These are phyloP conservation scores for Globisporangium iwayamae DNA, from an alignment of 352 stramenopile species.

Conservation along the genomic window DNA sequence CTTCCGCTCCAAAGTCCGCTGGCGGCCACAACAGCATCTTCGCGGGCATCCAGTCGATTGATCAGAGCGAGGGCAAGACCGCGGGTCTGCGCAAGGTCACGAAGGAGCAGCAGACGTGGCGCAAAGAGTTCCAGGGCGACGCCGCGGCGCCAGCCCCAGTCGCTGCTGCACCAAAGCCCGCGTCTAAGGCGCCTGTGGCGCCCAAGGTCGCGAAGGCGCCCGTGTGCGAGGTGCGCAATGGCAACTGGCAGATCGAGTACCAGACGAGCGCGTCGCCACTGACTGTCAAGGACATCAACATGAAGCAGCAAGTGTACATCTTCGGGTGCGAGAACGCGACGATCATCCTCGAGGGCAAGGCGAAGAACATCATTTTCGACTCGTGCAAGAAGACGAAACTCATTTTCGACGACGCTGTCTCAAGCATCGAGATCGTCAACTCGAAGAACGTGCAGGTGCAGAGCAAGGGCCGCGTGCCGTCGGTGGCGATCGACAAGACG, in stretches of 20 bases:
- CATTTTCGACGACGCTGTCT: conserved; percentile 95
- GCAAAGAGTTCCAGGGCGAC: conserved; percentile 89
- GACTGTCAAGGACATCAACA: conserved; percentile 88
- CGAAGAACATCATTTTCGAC: conserved; percentile 97
- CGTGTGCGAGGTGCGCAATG: conserved; percentile 88
- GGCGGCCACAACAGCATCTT: conserved; percentile 84
- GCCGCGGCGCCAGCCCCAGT: conserved; percentile 24
- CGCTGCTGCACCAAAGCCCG: conserved; percentile 19
- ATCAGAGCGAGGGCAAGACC: conserved; percentile 90
- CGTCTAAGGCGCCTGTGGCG: conserved; percentile 27
- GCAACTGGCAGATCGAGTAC: conserved; percentile 97
- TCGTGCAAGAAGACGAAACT: conserved; percentile 95
- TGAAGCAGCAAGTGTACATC: conserved; percentile 96
- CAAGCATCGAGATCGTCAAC: conserved; percentile 97
- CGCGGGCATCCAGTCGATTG: conserved; percentile 80
- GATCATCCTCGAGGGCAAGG: conserved; percentile 96
- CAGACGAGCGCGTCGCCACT: conserved; percentile 86
- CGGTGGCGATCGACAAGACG: conserved; percentile 98
- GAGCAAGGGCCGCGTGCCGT: conserved; percentile 90
- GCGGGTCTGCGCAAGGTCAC: conserved; percentile 93
- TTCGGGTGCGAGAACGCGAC: conserved; percentile 93
- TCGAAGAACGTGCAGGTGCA: conserved; percentile 97
- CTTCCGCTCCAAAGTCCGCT: conserved; percentile 27
- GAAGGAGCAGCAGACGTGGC: conserved; percentile 98
- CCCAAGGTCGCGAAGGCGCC: conserved; percentile 46